Base-by-base conservation (phyloP, 2,329 filamentous ascomycete genomes). In the Colletotrichum sidae region DNA sequence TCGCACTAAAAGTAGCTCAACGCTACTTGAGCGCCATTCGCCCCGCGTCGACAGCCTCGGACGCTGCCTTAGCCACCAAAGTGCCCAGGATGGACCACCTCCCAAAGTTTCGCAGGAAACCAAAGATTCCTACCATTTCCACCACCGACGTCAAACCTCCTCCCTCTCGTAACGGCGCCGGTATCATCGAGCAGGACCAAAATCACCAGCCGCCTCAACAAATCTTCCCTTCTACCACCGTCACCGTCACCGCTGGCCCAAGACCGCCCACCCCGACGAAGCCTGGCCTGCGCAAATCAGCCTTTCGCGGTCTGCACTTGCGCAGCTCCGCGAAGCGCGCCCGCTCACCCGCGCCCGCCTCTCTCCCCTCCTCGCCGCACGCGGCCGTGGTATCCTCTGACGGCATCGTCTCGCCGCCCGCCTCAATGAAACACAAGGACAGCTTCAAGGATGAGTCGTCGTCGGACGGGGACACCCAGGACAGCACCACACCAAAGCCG, bases 311-410 rank as follows among this genome's bases (percentile, higher is more conserved):
- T 67, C 76, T 85, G 62, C 78, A 81, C 55, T 76, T 84, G 56
- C 79, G 80, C 58, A 75, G 78, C 58, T 77, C 81, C 33, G 75
- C 79, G 58, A 85, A 85, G 74, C 81, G 83, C 71, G 80, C 81
- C 62, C 78, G 79, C 55, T 84, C 83, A 15, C 77, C 79, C 44
- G 73, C 73, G 37, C 69, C 75, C 63, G 58, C 67, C 42, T 70
- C 74, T 33, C 66, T 69, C 47, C 69, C 53, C 39, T 66, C 61
- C 45, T 69, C 62, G 59, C 68, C 56, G 38, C 68, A 56, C 33
- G 63, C 68, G 13, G 70, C 76, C 25, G 72, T 78, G 63, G 76
- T 80, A 42, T 74, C 72, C 57, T 78, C 79, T 37, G 77, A 81
- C 67, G 76, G 75, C 44, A 70, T 73, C 55, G 69, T 63, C 13